Base-by-base conservation (phyloP, 2,329 filamentous ascomycete species). In the Sporothrix globosa region DNA sequence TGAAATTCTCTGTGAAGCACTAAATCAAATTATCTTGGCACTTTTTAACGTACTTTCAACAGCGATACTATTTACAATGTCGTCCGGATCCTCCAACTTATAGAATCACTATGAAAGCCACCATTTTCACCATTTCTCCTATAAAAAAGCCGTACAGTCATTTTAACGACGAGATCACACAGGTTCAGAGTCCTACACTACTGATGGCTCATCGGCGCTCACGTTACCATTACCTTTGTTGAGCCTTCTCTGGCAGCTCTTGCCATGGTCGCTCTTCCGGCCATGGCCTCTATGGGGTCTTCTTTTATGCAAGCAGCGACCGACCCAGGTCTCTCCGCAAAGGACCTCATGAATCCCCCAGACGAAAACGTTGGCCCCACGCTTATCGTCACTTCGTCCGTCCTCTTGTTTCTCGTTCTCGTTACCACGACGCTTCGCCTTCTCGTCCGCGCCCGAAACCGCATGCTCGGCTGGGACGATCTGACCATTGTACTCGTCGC, bases 391-490 rank as follows among this genome's bases (percentile, higher is more conserved):
- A 68, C 81, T 14, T 79, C 79, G 10, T 75, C 75, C 27, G 73
- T 76, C n/a, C 74, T 81, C 60, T 75, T 79, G 21, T 70, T 74
- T 39, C 74, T 81, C 34, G 76, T 77, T 54, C 71, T 79, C 70
- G 68, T 77, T 71, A 79, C 79, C 3, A 80, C 78, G 17, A 56
- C 69, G 21, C 69, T 81, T 7, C 76, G 79, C 41, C 69, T 79
- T 10, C 79, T 75, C 72, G 78, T 79, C 9, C 75, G 79, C 9
- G 74, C 71, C 14, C 70, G 71, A 21, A 74, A 77, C n/a, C 76
- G 75, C 21, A 76, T 74, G 3, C 50, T 79, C 4, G 77, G 79
- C 46, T 79, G 77, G 78, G 81, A 82, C 73, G 81, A 82, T 72
- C 79, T 78, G 56, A 77, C 77, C 27, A 81, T 81, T 60, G 53